Evolutionary conservation across 805 yeast genomes (phyloP), one percentile per base, ranked within the genome.

Genomic region (Ogataea dorogensis): DNA sequence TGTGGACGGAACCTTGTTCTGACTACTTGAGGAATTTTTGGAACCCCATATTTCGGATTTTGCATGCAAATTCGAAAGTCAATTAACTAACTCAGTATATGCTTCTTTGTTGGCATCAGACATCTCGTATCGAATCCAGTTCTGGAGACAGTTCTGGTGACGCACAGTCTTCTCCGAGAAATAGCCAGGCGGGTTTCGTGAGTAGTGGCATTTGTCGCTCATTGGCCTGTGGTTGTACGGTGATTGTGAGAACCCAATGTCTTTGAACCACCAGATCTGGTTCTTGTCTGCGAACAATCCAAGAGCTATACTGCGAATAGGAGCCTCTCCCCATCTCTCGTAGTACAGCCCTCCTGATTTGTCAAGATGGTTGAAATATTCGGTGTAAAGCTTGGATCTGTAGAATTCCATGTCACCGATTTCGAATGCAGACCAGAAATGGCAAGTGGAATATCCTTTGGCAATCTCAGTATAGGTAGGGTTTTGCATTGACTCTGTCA

Each of bases 381-480:
- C 70, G 24, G 65, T 57, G 61, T 87, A 87, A 8, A 80, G 79
- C 32, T 79, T 73, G 17, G 77, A 62, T 52, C 89, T 67, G 79
- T 85, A 86, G 54, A 87, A 77, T 33, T 77, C 71, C 62, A 87
- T 69, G 42, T 73, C 71, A 9, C 82, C 95, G 45, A 87, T 74
- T 58, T 87, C 96, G 56, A 87, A 85, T 62, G 79, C 81, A 24
- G 88, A 75, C 88, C 93, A 85, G 69, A 85, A 83, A 60, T 86
- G 95, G 59, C 96, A 87, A 40, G 79, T 73, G 56, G 87, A 87
- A 64, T 84, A 87, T 11, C 75, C 75, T 18, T 63, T 51, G 1
- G 74, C 65, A 5, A 45, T 51, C 11, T 57, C 50, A 33, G 58
- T 65, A 42, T 65, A 69, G n/a, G 56, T 53, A n/a, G 78, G 77